These are phyloP conservation scores for Dioscorea zingiberensis DNA, from an alignment of 106 monocot genomes.

Conservation along the genomic window DNA sequence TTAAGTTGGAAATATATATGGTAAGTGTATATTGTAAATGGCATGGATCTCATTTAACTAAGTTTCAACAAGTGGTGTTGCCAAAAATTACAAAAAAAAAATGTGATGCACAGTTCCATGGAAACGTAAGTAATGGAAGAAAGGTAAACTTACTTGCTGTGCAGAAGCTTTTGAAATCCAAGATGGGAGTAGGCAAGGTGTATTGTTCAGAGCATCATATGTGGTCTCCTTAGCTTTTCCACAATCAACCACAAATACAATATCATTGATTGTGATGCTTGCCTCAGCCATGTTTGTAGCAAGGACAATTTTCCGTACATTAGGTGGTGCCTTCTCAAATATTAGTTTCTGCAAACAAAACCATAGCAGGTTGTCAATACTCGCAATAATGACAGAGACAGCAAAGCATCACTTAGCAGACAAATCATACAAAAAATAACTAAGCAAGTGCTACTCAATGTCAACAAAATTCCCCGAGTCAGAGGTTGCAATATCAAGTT, in stretches of 20 bases:
- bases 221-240: conserved; percentile 98
- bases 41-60: no score
- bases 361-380: background rate
- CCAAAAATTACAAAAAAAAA: no score
- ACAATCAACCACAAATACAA: conserved; percentile 99
- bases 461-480: no score
- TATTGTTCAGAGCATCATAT: conserved; percentile 98
- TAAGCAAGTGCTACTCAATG: no score
- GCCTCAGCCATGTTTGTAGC: conserved; percentile 99
- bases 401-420: background rate
- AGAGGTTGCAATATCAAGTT: no score
- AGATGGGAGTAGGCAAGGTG: conserved; percentile 93
- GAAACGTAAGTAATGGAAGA: background rate
- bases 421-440: background rate
- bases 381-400: background rate
- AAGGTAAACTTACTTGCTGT: conserved; percentile 66
- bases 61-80: no score
- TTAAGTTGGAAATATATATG: no score
- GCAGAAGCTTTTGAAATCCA: conserved; percentile 99
- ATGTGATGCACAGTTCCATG: no score
- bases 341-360: conserved; percentile 72
- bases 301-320: conserved; percentile 90
- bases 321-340: conserved; percentile 88
- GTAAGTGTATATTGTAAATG: no score
- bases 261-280: conserved; percentile 98